A percentile compares a stretch with the other conserved stretches of the same genome.
These are phyloP conservation scores for Afroboletus lepidellus DNA, from an alignment of 1,284 basidiomycete genomes.

Conservation along the genomic window DNA sequence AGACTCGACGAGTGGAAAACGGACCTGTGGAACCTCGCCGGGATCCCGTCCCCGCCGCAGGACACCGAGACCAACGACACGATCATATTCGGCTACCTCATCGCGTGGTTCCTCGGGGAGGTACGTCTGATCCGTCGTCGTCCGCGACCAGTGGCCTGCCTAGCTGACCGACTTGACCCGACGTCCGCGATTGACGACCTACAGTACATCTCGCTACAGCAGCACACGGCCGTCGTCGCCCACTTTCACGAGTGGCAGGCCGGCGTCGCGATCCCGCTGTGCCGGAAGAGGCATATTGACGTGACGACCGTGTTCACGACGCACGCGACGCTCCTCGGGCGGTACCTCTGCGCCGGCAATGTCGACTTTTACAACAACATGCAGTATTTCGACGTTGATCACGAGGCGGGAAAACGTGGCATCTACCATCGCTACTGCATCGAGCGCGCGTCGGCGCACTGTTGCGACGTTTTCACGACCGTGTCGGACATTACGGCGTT, in stretches of 20 bases:
- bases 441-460: slow-evolving; percentile 91
- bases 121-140: slow-evolving; percentile 45
- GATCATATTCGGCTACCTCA: slow-evolving; percentile 98
- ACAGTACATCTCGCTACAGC: slow-evolving; percentile 79
- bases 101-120: slow-evolving; percentile 99
- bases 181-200: not conserved
- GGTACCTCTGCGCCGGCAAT: slow-evolving; percentile 95
- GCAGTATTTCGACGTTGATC: slow-evolving; percentile 98
- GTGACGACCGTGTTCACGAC: slow-evolving; percentile 98
- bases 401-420: slow-evolving; percentile 97
- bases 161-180: slow-evolving; percentile 15
- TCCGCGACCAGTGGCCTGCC: not conserved
- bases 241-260: slow-evolving; percentile 99
- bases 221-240: slow-evolving; percentile 84
- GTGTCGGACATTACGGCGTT: slow-evolving; percentile 98
- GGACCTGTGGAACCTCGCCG: slow-evolving; percentile 97
- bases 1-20: slow-evolving; percentile 97
- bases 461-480: slow-evolving; percentile 97
- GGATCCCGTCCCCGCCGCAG: slow-evolving; percentile 93
- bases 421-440: slow-evolving; percentile 95
- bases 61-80: slow-evolving; percentile 99
- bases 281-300: slow-evolving; percentile 95
- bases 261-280: slow-evolving; percentile 93
- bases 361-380: slow-evolving; percentile 99
- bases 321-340: slow-evolving; percentile 96